Percentiles rank a stretch among this genome's conserved stretches.
Conservation (phyloP, 352 stramenopile species). For the Elongisporangium anandrum region DNA sequence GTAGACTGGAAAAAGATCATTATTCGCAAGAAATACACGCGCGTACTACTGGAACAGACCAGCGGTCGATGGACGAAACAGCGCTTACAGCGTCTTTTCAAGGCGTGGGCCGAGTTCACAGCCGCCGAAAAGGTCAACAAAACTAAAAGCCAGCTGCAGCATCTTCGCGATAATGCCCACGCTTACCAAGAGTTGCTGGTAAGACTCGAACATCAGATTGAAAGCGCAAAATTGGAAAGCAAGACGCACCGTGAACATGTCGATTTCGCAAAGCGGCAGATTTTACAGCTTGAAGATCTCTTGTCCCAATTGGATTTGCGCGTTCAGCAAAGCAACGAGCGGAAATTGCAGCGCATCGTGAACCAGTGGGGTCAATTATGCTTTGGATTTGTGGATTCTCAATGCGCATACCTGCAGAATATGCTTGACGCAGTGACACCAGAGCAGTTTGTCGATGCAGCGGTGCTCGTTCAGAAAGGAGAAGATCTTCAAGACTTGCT, state of each 20-base stretch:
- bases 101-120: conserved; percentile 34
- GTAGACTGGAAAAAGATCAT: conserved; percentile 73
- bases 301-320: conserved; percentile 41
- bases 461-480: conserved; percentile 35
- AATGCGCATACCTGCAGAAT: conserved; percentile 47
- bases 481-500: conserved; percentile 56
- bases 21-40: conserved; percentile 66
- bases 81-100: conserved; percentile 34
- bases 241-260: conserved; percentile 48
- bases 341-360: conserved; percentile 49
- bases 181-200: conserved; percentile 51
- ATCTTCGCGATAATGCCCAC: conserved; percentile 38
- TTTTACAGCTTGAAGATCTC: conserved; percentile 52
- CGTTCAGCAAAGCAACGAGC: conserved; percentile 44
- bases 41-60: conserved; percentile 57
- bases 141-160: conserved; percentile 29
- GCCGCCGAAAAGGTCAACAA: conserved; percentile 31
- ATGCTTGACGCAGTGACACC: conserved; percentile 47
- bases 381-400: conserved; percentile 52
- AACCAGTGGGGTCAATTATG: conserved; percentile 67
- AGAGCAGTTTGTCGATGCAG: conserved; percentile 41
- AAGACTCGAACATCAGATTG: conserved; percentile 47
- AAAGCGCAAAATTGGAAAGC: conserved; percentile 39
- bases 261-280: conserved; percentile 55
- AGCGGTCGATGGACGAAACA: conserved; percentile 51